phyloP scores from a whole-genome alignment of 2,329 filamentous ascomycete genomes.

The Clarireedia hainanense region DNA sequence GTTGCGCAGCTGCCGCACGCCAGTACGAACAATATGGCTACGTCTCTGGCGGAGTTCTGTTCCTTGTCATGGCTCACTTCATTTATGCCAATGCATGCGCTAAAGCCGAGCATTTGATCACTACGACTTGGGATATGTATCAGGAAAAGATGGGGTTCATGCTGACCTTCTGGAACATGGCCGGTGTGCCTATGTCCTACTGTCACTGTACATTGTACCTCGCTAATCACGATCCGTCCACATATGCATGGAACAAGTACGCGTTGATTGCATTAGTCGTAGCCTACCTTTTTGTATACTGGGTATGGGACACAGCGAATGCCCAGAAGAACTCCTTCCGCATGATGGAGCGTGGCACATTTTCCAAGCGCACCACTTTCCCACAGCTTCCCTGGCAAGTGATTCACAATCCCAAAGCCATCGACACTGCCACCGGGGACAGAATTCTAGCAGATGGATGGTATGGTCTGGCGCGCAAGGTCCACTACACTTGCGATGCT shows the following conservation, averaged over 20 bases:
- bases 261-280: conserved; percentile 57
- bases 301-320: conserved; percentile 88
- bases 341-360: conserved; percentile 65
- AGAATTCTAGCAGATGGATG: conserved; percentile 78
- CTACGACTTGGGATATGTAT: conserved; percentile 93
- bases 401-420: conserved; percentile 70
- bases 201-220: conserved; percentile 89
- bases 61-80: conserved; percentile 83
- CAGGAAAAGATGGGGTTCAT: conserved; percentile 95
- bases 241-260: conserved; percentile 68
- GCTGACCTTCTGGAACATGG: conserved; percentile 94
- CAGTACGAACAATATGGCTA: conserved; percentile 83
- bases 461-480: conserved; percentile 73
- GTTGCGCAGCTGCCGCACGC: conserved; percentile 66
- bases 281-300: conserved; percentile 77
- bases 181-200: conserved; percentile 81
- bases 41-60: conserved; percentile 74
- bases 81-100: conserved; percentile 87
- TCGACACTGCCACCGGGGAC: conserved; percentile 65
- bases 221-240: conserved; percentile 67
- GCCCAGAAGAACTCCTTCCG: conserved; percentile 92
- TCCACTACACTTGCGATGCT: conserved; percentile 74
- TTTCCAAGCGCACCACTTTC: conserved; percentile 68
- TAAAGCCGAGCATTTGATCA: conserved; percentile 86
- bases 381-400: conserved; percentile 86